Base-by-base conservation (phyloP, 1,284 basidiomycete genomes). In the Rhodotorula sp. region DNA sequence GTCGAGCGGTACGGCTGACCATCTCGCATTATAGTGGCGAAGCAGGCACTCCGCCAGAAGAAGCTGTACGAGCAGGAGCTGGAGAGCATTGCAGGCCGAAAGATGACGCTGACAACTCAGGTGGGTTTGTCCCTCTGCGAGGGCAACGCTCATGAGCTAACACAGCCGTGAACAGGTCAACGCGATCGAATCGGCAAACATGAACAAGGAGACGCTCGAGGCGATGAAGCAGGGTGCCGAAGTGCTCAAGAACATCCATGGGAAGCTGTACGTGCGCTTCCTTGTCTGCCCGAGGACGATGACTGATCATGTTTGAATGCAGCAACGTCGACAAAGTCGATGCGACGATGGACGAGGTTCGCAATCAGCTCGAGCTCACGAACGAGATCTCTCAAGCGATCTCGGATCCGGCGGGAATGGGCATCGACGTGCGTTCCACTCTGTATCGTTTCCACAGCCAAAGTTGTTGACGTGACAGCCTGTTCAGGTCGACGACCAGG, bases 161-260 rank as follows among this genome's bases (percentile, higher is more conserved):
- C 61, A 8, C 15, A n/a, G 29, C 44, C 5, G 11, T 0, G 8
- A 22, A 8, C 72, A 84, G 83, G 84, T 99, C 73, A 95, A 96
- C 82, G 95, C 95, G 44, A 87, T 99, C 67, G 96, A 99, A 82
- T 93, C 91, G 29, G 96, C 96, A 59, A 99, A 98, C 84, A 87
- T 99, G 82, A 99, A 99, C 82, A 90, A 92, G 78, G 94, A 98
- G 85, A 98, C 94, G 39, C 94, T 99, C 91, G 84, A 87, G 36
- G 94, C 92, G 36, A 98, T 99, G 93, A 94, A 94, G 88, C 91
- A 92, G 82, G 96, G 92, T 53, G 87, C 94, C 0, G 89, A 90
- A 73, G 96, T 91, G 24, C 86, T 99, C 80, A 91, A 91, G 82
- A 86, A 86, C 58, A 98, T 99, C 68, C 96, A 99, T 79, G 89